These are phyloP conservation scores for Nigrospora sphaerica DNA, from an alignment of 2,329 filamentous ascomycete species.

Conservation along the genomic window DNA sequence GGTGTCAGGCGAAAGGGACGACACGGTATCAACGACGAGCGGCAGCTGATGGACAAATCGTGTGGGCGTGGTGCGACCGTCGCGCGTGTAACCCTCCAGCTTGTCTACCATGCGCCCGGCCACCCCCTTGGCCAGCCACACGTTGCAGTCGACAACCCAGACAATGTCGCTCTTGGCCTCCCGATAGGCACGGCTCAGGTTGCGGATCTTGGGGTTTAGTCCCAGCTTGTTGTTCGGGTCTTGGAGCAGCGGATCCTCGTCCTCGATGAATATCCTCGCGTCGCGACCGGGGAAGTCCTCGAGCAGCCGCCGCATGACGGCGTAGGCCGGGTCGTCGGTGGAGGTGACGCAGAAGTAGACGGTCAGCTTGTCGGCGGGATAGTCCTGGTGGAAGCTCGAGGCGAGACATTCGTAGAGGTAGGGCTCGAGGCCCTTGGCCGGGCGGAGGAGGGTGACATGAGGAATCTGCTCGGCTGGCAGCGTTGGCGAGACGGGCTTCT, in stretches of 20 bases:
- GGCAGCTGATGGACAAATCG: conserved; percentile 96
- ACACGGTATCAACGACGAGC: conserved; percentile 70
- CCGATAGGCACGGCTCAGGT: conserved; percentile 87
- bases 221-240: conserved; percentile 56
- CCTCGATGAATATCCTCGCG: conserved; percentile 69
- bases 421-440: conserved; percentile 87
- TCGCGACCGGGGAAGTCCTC: conserved; percentile 67
- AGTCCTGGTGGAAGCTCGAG: conserved; percentile 75
- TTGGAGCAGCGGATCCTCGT: conserved; percentile 67
- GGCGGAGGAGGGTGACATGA: conserved; percentile 84
- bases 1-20: conserved; percentile 17
- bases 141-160: conserved; percentile 94
- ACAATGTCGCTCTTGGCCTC: conserved; percentile 83
- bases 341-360: conserved; percentile 78
- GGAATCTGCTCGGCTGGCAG: conserved; percentile 54
- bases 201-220: conserved; percentile 97
- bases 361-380: conserved; percentile 68
- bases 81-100: conserved; percentile 59
- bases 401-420: conserved; percentile 88
- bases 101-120: conserved; percentile 85
- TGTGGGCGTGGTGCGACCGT: conserved; percentile 50
- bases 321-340: conserved; percentile 67
- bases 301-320: conserved; percentile 64
- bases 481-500: conserved; percentile 41
- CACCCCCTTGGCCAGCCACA: conserved; percentile 79